Base-by-base conservation (phyloP, 176 grass and related monocot genomes). In the Oryza meyeriana region DNA sequence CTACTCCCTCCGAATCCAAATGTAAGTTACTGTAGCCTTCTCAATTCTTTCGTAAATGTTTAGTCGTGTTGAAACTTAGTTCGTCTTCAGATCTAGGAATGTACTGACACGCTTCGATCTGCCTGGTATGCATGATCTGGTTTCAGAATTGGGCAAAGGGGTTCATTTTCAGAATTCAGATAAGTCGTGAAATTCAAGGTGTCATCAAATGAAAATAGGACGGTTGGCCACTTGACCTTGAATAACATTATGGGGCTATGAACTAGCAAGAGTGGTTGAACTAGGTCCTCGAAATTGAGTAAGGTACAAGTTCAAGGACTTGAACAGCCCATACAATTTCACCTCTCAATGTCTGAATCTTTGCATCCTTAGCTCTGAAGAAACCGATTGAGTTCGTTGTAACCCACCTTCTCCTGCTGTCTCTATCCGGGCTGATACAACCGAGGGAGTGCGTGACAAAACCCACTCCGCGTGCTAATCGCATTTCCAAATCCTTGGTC, bases 301-400 rank as follows among this genome's bases (percentile, higher is more conserved):
- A 22, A 22, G 48, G 18, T 20, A 50, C 0, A 48, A 9, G 4
- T 36, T 33, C 3, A 8, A 39, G 7, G 36, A 5, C 18, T 3
- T 59, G 55, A 59, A 24, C n/a, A 3, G 25, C 55, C 0, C 55
- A 10, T n/a, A 9, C n/a, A 10, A 11, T 11, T 59, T 25, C 4
- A 59, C 2, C 1, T 0, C 4, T 50, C 20, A 14, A 24, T 48
- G 2, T 79, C 40, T n/a, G 28, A 10, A 18, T 9, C 17, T 47
- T 26, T 52, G 41, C 40, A 65, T 66, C 44, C 84, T 80, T 86
- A 65, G 84, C 84, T 57, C 68, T 40, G 58, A 86, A 86, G 84
- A 85, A 85, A 71, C 42, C 3, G 44, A 58, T 5, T 52, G 7
- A 22, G n/a, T n/a, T 52, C 18, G 1, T 17, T 52, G 48, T 20